phyloP scores from a whole-genome alignment of 768 basidiomycete genomes.

The Chalciporus sphaerocephalus region DNA sequence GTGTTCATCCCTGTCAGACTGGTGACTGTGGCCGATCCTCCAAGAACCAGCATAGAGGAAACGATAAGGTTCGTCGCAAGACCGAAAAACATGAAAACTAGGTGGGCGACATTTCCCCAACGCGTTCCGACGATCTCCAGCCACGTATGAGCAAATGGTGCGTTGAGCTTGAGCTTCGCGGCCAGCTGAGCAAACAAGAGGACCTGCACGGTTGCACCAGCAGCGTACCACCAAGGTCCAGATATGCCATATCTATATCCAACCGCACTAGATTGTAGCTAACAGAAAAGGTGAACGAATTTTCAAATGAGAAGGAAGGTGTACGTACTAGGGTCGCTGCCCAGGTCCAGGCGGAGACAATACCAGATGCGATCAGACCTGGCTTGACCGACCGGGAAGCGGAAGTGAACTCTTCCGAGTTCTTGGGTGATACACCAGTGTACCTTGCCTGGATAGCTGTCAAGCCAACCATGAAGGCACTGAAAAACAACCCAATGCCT shows the following conservation, averaged over 20 bases:
- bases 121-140: conserved; percentile 76
- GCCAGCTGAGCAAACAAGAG: conserved; percentile 90
- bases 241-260: conserved; percentile 83
- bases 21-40: conserved; percentile 83
- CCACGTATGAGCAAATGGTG: conserved; percentile 85
- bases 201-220: conserved; percentile 85
- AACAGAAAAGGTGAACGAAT: conserved; percentile 10
- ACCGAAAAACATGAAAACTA: conserved; percentile 90
- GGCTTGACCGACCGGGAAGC: conserved; percentile 84
- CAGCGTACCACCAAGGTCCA: conserved; percentile 89
- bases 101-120: conserved; percentile 79
- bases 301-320: neutral
- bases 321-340: conserved; percentile 63
- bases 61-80: conserved; percentile 89
- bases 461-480: conserved; percentile 70
- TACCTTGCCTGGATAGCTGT: conserved; percentile 83
- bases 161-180: conserved; percentile 88
- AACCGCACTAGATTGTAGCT: conserved; percentile 78
- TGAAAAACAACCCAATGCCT: conserved; percentile 90
- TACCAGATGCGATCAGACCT: conserved; percentile 87
- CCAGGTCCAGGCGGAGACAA: conserved; percentile 93
- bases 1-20: conserved; percentile 88
- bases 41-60: conserved; percentile 78
- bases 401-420: conserved; percentile 79
- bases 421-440: conserved; percentile 73